Conservation (phyloP, 108 stramenopile genomes). For the Skeletonema tropicum region DNA sequence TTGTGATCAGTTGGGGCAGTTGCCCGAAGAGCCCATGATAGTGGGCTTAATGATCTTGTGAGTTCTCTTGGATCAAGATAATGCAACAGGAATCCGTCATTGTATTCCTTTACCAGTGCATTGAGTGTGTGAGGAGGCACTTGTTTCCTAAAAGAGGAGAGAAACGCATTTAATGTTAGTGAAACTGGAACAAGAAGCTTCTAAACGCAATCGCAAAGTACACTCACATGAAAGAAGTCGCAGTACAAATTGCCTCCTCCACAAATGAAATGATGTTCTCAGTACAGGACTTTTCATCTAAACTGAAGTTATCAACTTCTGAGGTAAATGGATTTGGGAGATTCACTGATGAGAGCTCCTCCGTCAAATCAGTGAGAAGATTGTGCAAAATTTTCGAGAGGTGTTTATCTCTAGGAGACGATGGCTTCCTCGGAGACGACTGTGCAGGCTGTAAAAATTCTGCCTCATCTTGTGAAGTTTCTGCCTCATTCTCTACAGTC, state of each 20-base stretch:
- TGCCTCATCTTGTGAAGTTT: not conserved
- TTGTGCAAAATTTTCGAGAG: not conserved
- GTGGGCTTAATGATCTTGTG: not conserved
- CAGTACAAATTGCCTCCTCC: slow-evolving; percentile 9
- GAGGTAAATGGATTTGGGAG: not conserved
- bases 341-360: slow-evolving; percentile 13
- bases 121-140: not conserved
- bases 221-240: no score
- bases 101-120: slow-evolving; percentile 1
- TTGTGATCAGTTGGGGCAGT: slow-evolving; percentile 24
- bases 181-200: no score
- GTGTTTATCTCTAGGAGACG: not conserved
- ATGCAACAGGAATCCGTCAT: slow-evolving; percentile 6
- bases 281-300: not conserved
- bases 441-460: not conserved
- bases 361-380: slow-evolving; percentile 11
- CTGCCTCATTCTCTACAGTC: not conserved
- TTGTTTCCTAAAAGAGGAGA: not conserved
- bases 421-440: not conserved
- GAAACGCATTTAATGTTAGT: no score
- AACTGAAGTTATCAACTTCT: not conserved
- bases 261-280: slow-evolving; percentile 3
- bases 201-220: no score
- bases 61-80: slow-evolving; percentile 7
- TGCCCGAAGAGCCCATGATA: slow-evolving; percentile 19